phyloP scores from a whole-genome alignment of 2,329 filamentous ascomycete genomes.

The Cadophora sp. region DNA sequence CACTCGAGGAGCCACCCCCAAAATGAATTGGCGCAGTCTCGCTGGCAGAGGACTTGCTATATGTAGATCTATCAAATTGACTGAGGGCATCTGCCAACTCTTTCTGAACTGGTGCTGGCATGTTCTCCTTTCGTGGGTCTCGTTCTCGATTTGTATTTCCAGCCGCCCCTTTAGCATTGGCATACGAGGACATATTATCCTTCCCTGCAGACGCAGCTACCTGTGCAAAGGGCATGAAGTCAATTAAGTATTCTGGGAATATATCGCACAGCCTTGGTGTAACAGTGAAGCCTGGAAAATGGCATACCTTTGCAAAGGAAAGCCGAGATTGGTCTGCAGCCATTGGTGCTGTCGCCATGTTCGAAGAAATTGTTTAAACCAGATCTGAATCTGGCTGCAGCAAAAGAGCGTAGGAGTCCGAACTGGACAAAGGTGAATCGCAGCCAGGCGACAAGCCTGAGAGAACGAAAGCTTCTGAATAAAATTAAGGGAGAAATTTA shows the following conservation, averaged over 20 bases:
- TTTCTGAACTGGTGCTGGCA: slow-evolving; percentile 22
- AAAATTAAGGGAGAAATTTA: slow-evolving; percentile 46
- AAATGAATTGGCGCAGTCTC: not conserved
- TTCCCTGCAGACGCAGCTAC: slow-evolving; percentile 57
- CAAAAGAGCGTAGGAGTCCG: slow-evolving; percentile 43
- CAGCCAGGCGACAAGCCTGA: slow-evolving; percentile 40
- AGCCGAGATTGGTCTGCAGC: slow-evolving; percentile 61
- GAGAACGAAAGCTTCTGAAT: slow-evolving; percentile 33
- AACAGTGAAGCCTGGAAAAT: not conserved
- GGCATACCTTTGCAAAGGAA: slow-evolving; percentile 78
- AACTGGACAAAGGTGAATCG: slow-evolving; percentile 42
- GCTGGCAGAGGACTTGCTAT: slow-evolving; percentile 9
- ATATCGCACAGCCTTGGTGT: slow-evolving; percentile 1
- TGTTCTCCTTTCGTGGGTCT: slow-evolving; percentile 39
- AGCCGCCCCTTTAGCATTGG: slow-evolving; percentile 37
- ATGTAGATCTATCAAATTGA: slow-evolving; percentile 20
- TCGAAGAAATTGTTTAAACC: slow-evolving; percentile 23
- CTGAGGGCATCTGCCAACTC: slow-evolving; percentile 18
- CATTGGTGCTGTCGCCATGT: slow-evolving; percentile 55
- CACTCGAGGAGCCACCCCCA: not conserved
- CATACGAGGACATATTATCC: slow-evolving; percentile 45
- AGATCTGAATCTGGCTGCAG: slow-evolving; percentile 31
- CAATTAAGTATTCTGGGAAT: slow-evolving; percentile 11
- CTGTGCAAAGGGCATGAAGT: slow-evolving; percentile 43
- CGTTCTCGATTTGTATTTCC: slow-evolving; percentile 38